Evolutionary conservation across 495 filamentous ascomycete genomes (phyloP).

Genomic region (Zalerion maritima): DNA sequence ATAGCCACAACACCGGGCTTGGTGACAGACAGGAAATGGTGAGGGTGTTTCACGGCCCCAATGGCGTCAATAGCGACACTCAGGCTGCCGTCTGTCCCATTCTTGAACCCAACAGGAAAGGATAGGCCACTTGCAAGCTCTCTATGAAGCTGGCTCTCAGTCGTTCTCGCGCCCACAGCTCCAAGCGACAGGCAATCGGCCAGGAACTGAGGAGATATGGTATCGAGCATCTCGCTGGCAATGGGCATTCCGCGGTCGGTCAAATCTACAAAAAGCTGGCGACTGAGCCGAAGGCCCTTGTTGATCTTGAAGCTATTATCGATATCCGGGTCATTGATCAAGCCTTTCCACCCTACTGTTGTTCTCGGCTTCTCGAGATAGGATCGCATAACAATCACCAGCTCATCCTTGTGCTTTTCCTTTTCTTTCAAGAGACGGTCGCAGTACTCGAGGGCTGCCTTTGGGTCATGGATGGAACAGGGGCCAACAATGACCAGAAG

Average conservation of each 20-base stretch:
- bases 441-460: constrained; percentile 87
- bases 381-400: constrained; percentile 92
- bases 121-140: constrained; percentile 87
- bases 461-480: constrained; percentile 94
- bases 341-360: constrained; percentile 96
- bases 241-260: constrained; percentile 95
- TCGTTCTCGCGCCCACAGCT: constrained; percentile 88
- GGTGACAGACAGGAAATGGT: constrained; percentile 97
- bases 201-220: constrained; percentile 94
- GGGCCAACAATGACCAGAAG: constrained; percentile 89
- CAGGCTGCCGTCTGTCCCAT: constrained; percentile 88
- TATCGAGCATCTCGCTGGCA: constrained; percentile 96
- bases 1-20: constrained; percentile 96
- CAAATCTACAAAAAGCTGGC: constrained; percentile 89
- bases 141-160: constrained; percentile 88
- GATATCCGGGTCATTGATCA: constrained; percentile 98
- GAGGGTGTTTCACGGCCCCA: constrained; percentile 79
- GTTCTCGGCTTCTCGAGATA: constrained; percentile 99
- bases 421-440: constrained; percentile 67
- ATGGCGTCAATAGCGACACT: constrained; percentile 93
- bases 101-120: constrained; percentile 99
- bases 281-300: constrained; percentile 76
- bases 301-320: constrained; percentile 99
- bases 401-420: constrained; percentile 76
- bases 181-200: constrained; percentile 88